phyloP scores from a whole-genome alignment of 306 rosid species.

The Dalbergia cochinchinensis region DNA sequence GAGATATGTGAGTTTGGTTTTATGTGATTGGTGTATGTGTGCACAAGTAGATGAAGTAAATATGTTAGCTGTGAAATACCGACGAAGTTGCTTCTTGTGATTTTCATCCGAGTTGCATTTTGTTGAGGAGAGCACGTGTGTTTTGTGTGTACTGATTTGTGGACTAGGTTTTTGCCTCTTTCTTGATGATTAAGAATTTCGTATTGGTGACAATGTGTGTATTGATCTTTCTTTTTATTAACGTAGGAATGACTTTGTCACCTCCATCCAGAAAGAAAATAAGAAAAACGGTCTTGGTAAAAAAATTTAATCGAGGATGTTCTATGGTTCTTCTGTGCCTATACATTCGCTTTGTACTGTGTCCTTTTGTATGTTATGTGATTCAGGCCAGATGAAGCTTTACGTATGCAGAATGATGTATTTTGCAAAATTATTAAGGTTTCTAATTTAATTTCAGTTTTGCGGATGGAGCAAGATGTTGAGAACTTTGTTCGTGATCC shows the following conservation, averaged over 20 bases:
- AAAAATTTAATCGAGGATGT: neutral
- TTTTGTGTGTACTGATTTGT: neutral
- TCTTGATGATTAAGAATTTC: too few relatives aligned
- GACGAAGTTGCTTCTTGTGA: constrained; percentile 7
- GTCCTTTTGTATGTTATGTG: neutral
- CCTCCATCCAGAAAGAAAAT: neutral
- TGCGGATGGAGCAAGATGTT: constrained; percentile 97
- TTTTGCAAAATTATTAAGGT: neutral
- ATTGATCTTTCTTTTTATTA: neutral
- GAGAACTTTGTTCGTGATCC: constrained; percentile 88
- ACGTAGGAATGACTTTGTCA: neutral
- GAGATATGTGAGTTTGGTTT: too few relatives aligned
- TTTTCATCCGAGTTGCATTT: neutral
- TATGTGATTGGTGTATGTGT: too few relatives aligned
- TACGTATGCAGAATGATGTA: constrained; percentile 8
- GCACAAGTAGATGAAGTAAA: too few relatives aligned
- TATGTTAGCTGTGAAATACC: too few relatives aligned
- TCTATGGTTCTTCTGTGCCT: constrained; percentile 6
- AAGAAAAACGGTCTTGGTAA: neutral
- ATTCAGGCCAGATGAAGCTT: constrained; percentile 20
- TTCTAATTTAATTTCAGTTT: constrained; percentile 60
- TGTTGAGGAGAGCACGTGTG: too few relatives aligned
- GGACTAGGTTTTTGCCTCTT: too few relatives aligned
- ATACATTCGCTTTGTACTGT: constrained; percentile 6
- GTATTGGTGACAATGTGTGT: neutral